Evolutionary conservation across 2,329 filamentous ascomycete species (phyloP).

Genomic region (Aspergillus eucalypticola): DNA sequence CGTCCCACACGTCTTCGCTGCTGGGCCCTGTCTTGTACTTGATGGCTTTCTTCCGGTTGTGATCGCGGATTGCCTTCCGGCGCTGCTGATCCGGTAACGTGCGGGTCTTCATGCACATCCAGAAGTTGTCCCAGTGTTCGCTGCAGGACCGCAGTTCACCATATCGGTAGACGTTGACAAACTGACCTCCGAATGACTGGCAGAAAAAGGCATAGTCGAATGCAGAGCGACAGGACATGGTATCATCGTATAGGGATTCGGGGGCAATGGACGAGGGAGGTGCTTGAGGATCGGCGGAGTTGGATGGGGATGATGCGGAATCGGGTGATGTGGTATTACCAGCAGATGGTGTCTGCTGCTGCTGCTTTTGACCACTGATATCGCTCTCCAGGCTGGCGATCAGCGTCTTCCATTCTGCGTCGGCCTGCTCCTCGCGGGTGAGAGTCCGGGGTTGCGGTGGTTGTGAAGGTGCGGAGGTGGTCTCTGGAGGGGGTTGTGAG

Average conservation of each 20-base stretch:
- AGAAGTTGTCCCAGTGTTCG: conserved; percentile 90
- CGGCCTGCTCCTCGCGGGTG: conserved; percentile 51
- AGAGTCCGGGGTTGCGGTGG: conserved; percentile 28
- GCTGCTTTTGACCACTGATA: conserved; percentile 18
- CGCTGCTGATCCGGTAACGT: conserved; percentile 61
- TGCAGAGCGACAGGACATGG: conserved; percentile 83
- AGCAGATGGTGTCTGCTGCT: background rate
- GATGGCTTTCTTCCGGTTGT: conserved; percentile 66
- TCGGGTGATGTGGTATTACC: conserved; percentile 16
- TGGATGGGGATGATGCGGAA: conserved; percentile 9
- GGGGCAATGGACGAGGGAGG: conserved; percentile 51
- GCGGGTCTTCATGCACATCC: conserved; percentile 92
- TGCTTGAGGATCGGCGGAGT: conserved; percentile 13
- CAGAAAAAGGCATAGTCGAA: conserved; percentile 96
- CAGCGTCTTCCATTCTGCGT: conserved; percentile 57
- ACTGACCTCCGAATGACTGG: conserved; percentile 86
- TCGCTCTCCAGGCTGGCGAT: conserved; percentile 52
- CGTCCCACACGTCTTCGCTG: conserved; percentile 89
- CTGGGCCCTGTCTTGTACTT: conserved; percentile 70
- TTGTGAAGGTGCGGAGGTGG: conserved; percentile 19
- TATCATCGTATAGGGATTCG: conserved; percentile 72
- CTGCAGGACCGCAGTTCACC: conserved; percentile 74
- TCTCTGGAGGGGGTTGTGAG: conserved; percentile 8
- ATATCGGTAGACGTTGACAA: conserved; percentile 86
- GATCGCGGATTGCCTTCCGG: conserved; percentile 61